These are phyloP conservation scores for Physcomitrium patens DNA, from an alignment of 225 moss, liverwort and hornwort genomes.

Conservation along the genomic window DNA sequence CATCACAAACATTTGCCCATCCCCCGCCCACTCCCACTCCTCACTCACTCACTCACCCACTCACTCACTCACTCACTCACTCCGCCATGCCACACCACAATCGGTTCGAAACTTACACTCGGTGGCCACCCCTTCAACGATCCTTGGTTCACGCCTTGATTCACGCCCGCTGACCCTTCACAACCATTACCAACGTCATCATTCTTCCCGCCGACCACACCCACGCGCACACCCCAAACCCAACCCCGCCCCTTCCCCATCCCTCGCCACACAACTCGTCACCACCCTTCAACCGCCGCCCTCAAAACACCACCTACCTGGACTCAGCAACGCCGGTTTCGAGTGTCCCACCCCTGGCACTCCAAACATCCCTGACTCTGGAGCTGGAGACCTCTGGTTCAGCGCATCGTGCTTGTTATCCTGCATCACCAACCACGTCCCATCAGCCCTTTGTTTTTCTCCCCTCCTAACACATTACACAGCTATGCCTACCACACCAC, in stretches of 20 bases:
- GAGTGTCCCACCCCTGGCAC: conserved; percentile 94
- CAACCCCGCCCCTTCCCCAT: too few species aligned
- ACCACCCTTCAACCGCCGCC: not conserved
- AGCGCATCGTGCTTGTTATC: conserved; percentile 91
- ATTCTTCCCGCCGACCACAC: not conserved
- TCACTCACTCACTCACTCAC: too few species aligned
- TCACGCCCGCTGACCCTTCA: conserved; percentile 56
- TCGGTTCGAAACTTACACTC: conserved; percentile 64
- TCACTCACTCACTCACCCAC: not conserved
- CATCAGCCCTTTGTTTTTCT: conserved; percentile 22
- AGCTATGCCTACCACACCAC: not conserved
- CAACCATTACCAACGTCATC: not conserved
- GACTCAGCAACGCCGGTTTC: conserved; percentile 92
- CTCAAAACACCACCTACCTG: conserved; percentile 54
- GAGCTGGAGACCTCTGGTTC: conserved; percentile 90
- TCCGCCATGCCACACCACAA: conserved; percentile 12
- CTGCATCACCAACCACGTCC: conserved; percentile 44
- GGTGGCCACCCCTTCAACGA: conserved; percentile 94
- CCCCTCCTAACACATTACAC: too few species aligned
- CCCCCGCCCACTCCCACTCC: not conserved
- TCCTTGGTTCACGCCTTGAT: conserved; percentile 70
- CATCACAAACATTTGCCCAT: not conserved
- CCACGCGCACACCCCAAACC: too few species aligned
- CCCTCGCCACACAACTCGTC: not conserved
- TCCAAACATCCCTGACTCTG: conserved; percentile 91